Conservation (phyloP, 176 grass and related monocot genomes). For the Phoenix dactylifera region DNA sequence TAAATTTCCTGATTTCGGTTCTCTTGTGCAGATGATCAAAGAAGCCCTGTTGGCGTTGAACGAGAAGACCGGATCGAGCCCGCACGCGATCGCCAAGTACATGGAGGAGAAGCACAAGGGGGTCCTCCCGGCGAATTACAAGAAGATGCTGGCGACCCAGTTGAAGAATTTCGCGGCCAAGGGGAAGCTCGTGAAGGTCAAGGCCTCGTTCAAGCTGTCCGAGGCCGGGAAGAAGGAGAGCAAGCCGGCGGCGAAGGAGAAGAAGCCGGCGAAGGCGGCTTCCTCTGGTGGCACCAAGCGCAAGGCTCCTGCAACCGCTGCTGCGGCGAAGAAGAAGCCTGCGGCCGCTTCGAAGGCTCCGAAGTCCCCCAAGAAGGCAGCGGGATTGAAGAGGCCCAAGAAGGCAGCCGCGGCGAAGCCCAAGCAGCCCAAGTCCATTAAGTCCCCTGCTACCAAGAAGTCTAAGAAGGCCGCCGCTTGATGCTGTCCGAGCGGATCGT, state of each 20-base stretch:
- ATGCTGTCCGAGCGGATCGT: neutral
- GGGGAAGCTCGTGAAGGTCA: slow-evolving; percentile 66
- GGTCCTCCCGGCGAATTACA: slow-evolving; percentile 59
- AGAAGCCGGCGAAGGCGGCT: neutral
- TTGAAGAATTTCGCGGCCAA: slow-evolving; percentile 62
- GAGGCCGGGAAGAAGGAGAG: slow-evolving; percentile 1
- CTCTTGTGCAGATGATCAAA: slow-evolving; percentile 65
- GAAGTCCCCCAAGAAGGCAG: neutral
- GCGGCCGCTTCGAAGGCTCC: too few species aligned
- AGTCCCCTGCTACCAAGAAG: slow-evolving; percentile 25
- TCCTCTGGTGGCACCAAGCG: too few species aligned
- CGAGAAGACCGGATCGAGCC: slow-evolving; percentile 49
- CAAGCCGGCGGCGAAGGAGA: neutral
- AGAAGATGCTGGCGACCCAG: slow-evolving; percentile 74
- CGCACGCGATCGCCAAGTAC: slow-evolving; percentile 70
- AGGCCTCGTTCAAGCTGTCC: slow-evolving; percentile 70
- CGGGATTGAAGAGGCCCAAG: slow-evolving; percentile 47
- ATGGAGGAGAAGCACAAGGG: slow-evolving; percentile 66
- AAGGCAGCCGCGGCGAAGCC: slow-evolving; percentile 40
- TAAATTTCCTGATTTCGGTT: neutral
- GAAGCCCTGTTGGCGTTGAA: slow-evolving; percentile 62
- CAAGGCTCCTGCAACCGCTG: too few species aligned
- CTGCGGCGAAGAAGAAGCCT: too few species aligned
- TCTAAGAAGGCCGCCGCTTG: slow-evolving; percentile 51
- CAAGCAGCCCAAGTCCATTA: slow-evolving; percentile 44